Conservation (phyloP, 768 basidiomycete genomes). For the Filobasidium floriforme region DNA sequence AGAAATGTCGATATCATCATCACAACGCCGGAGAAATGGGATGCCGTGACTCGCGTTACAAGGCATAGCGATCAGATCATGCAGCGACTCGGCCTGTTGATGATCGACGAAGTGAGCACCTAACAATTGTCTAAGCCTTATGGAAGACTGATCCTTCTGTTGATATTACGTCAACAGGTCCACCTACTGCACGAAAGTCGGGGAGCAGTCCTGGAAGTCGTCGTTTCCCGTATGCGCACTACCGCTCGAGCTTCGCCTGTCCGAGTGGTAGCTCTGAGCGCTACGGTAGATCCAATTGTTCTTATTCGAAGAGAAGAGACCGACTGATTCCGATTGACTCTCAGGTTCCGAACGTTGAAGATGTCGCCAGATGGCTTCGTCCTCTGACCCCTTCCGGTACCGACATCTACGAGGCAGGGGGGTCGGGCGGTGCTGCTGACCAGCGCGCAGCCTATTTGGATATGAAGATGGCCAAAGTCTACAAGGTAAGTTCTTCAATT, state of each 20-base stretch:
- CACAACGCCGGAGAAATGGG: conserved; percentile 94
- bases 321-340: neutral
- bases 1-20: conserved; percentile 71
- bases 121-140: too few relatives aligned
- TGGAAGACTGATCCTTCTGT: too few relatives aligned
- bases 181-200: conserved; percentile 85
- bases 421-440: conserved; percentile 10
- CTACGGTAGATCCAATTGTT: conserved; percentile 55
- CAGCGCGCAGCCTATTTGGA: conserved; percentile 20
- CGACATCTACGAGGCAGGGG: conserved; percentile 31
- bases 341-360: conserved; percentile 67
- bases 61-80: conserved; percentile 65
- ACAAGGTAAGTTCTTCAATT: conserved; percentile 53
- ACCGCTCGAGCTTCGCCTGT: conserved; percentile 53
- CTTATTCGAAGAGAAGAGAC: neutral
- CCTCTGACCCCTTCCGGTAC: conserved; percentile 13
- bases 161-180: conserved; percentile 52
- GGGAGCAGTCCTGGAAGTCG: conserved; percentile 86
- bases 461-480: conserved; percentile 54
- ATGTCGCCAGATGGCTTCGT: conserved; percentile 86
- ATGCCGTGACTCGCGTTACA: conserved; percentile 65
- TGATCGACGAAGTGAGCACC: conserved; percentile 73
- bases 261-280: conserved; percentile 82
- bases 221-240: conserved; percentile 86
- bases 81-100: conserved; percentile 65